Evolutionary conservation across 2,329 filamentous ascomycete species (phyloP).

Genomic region (Talaromyces sp.): DNA sequence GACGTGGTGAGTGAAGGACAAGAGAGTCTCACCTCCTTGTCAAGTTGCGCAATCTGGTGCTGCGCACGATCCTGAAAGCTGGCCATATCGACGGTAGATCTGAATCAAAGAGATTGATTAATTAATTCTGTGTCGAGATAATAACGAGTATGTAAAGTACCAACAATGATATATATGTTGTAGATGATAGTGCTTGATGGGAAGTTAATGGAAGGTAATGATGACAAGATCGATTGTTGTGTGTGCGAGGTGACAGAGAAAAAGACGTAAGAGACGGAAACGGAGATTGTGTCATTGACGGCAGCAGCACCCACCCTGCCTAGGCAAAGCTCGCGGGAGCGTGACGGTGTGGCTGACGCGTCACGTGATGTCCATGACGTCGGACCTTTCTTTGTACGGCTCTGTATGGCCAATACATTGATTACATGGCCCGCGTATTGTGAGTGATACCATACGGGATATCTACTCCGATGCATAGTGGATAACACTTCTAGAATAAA

Average conservation of each 20-base stretch:
- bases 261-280: slow-evolving; percentile 8
- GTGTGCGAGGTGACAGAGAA: slow-evolving; percentile 7
- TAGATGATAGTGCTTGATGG: not conserved
- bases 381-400: not conserved
- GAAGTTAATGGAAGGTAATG: not conserved
- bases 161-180: not conserved
- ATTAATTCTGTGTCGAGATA: not conserved
- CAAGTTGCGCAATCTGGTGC: slow-evolving; percentile 63
- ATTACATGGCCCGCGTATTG: not conserved
- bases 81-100: slow-evolving; percentile 30
- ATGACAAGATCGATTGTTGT: not conserved
- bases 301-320: not conserved
- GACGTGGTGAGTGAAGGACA: too few species aligned
- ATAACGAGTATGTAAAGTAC: not conserved
- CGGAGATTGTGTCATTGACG: slow-evolving; percentile 12
- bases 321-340: not conserved
- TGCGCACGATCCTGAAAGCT: slow-evolving; percentile 61
- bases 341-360: slow-evolving; percentile 10
- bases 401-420: not conserved
- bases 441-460: not conserved
- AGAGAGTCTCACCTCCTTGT: slow-evolving; percentile 56
- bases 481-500: not conserved
- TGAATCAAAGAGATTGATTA: not conserved
- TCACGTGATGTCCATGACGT: slow-evolving; percentile 16
- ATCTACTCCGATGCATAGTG: not conserved